Evolutionary conservation across 305 asterid genomes (phyloP).

Genomic region (Solanum hybrid): DNA sequence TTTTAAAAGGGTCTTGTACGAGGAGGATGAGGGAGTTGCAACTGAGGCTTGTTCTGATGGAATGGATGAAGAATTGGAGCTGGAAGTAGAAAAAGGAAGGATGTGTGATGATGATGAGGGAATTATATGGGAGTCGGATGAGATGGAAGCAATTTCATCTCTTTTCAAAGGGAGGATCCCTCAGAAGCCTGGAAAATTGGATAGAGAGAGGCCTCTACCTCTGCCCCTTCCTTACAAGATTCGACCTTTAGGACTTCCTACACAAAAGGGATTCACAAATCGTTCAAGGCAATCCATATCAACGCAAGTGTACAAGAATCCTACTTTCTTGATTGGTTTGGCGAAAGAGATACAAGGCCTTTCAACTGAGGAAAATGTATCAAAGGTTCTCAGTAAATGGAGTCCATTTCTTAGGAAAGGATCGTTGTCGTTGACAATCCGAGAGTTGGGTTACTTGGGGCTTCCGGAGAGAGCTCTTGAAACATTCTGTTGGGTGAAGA

Average conservation of each 20-base stretch:
- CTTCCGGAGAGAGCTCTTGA: constrained; percentile 63
- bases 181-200: constrained; percentile 67
- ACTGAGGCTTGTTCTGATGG: constrained; percentile 13
- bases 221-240: constrained; percentile 68
- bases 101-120: constrained; percentile 3
- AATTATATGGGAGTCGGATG: constrained; percentile 60
- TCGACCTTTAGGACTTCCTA: constrained; percentile 65
- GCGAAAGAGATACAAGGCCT: constrained; percentile 66
- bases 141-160: constrained; percentile 81
- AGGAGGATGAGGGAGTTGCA: constrained; percentile 1
- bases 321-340: constrained; percentile 71
- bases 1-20: background rate
- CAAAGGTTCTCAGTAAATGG: constrained; percentile 60
- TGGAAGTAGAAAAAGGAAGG: constrained; percentile 1
- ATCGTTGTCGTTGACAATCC: constrained; percentile 64
- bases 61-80: constrained; percentile 7
- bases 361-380: constrained; percentile 44
- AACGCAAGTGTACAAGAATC: constrained; percentile 67
- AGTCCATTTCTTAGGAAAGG: constrained; percentile 76
- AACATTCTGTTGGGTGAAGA: constrained; percentile 73
- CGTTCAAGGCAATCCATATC: constrained; percentile 44
- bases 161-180: constrained; percentile 77
- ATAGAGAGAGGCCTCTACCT: constrained; percentile 54
- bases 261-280: constrained; percentile 31
- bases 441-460: constrained; percentile 86